Evolutionary conservation across 495 filamentous ascomycete species (phyloP).

Genomic region (Talaromyces ruber): DNA sequence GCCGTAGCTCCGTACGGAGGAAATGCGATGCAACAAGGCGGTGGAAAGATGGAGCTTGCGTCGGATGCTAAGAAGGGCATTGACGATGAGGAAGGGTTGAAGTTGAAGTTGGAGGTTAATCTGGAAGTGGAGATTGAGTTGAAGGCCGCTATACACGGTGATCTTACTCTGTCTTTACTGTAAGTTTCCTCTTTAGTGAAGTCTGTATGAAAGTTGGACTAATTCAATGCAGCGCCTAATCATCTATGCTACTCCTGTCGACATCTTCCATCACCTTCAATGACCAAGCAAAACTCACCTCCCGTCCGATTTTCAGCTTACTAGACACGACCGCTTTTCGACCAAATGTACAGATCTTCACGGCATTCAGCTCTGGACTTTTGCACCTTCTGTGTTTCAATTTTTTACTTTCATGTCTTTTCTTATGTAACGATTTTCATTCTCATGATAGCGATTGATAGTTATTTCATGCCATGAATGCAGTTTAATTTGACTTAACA

Average conservation of each 20-base stretch:
- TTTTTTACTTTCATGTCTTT: neutral
- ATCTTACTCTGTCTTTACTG: conserved; percentile 78
- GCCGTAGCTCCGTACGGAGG: conserved; percentile 42
- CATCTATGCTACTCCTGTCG: neutral
- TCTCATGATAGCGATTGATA: neutral
- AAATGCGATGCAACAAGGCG: conserved; percentile 34
- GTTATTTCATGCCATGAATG: neutral
- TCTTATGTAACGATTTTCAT: neutral
- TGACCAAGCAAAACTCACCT: neutral
- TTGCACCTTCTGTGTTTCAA: neutral
- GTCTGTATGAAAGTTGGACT: neutral
- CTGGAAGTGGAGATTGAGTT: conserved; percentile 81
- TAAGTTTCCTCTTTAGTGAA: conserved; percentile 38
- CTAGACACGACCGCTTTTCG: neutral
- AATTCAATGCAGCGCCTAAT: neutral
- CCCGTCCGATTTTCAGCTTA: neutral
- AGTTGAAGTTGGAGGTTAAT: conserved; percentile 74
- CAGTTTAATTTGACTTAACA: conserved; percentile 1
- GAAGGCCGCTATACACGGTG: conserved; percentile 85
- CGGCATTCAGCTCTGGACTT: neutral
- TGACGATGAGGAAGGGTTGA: conserved; percentile 46
- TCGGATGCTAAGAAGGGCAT: conserved; percentile 20
- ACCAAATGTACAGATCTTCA: neutral
- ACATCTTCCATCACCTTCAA: neutral
- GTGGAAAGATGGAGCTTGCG: conserved; percentile 21